A percentile compares a stretch with the other conserved stretches of the same genome.
Evolutionary conservation across 2,329 filamentous ascomycete genomes (phyloP).

Genomic region (Botrytis elliptica): DNA sequence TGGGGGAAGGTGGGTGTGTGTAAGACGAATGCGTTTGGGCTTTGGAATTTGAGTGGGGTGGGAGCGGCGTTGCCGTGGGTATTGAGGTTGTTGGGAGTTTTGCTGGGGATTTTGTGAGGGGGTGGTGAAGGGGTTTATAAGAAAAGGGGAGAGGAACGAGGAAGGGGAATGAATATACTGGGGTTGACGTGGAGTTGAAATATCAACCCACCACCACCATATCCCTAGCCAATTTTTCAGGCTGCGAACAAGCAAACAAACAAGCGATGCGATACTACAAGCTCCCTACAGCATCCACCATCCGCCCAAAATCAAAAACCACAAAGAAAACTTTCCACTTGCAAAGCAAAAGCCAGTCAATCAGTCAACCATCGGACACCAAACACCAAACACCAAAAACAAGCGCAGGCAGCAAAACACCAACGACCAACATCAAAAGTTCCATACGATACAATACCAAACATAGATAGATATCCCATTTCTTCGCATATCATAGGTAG

Average conservation of each 20-base stretch:
- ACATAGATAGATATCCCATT: not conserved
- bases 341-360: not conserved
- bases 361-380: not conserved
- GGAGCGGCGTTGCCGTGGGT: constrained; percentile 2
- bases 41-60: constrained; percentile 8
- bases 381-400: not conserved
- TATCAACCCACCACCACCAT: no score
- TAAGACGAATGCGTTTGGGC: constrained; percentile 19
- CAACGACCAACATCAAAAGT: not conserved
- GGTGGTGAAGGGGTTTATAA: no score
- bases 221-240: no score
- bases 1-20: constrained; percentile 15
- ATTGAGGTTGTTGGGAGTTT: not conserved
- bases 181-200: not conserved
- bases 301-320: not conserved
- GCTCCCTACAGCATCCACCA: not conserved
- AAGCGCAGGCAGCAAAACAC: no score
- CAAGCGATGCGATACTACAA: not conserved
- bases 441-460: not conserved
- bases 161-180: not conserved
- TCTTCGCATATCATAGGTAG: not conserved
- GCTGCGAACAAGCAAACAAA: no score
- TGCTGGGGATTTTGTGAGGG: constrained; percentile 3
- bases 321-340: not conserved
- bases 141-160: no score